These are phyloP conservation scores for Penicillium angulare DNA, from an alignment of 495 filamentous ascomycete genomes.

Conservation along the genomic window DNA sequence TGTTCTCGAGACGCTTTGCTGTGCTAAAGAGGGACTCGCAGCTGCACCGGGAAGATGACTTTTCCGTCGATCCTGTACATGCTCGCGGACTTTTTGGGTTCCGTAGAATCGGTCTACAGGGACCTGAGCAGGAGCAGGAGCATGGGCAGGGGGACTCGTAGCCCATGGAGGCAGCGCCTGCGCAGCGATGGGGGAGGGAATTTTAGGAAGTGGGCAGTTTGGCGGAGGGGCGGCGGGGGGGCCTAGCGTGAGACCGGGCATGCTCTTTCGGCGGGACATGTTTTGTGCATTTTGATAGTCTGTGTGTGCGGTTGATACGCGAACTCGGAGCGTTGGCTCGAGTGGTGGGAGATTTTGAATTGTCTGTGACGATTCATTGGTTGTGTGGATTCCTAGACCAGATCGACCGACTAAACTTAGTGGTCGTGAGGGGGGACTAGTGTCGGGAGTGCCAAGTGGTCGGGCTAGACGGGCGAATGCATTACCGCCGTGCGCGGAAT, in stretches of 20 bases:
- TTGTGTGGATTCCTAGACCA: conserved; percentile 14
- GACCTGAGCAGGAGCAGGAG: too few relatives aligned
- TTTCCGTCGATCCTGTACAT: conserved; percentile 13
- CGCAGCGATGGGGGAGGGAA: conserved; percentile 39
- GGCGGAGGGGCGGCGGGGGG: conserved; percentile 64
- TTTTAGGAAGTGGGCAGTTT: conserved; percentile 59
- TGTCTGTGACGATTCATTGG: not conserved
- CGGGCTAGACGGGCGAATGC: conserved; percentile 28
- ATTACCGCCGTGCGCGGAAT: conserved; percentile 10
- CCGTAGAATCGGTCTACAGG: conserved; percentile 18
- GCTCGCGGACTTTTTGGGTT: conserved; percentile 15
- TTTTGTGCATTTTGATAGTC: conserved; percentile 9
- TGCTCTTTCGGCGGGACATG: conserved; percentile 48
- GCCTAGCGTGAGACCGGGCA: conserved; percentile 56
- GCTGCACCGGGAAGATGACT: not conserved
- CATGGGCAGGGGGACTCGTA: not conserved
- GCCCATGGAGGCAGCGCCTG: conserved; percentile 9
- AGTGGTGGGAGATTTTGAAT: not conserved
- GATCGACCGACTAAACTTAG: conserved; percentile 18
- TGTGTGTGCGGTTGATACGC: not conserved
- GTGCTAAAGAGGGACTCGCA: not conserved
- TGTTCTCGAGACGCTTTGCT: conserved; percentile 1
- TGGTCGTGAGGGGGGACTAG: conserved; percentile 17
- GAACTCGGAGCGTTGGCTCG: conserved; percentile 11
- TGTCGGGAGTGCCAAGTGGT: conserved; percentile 9